A percentile compares a stretch with the other conserved stretches of the same genome.
Evolutionary conservation across 169 alveolate species (phyloP).

Genomic region (Plasmodium vivax): DNA sequence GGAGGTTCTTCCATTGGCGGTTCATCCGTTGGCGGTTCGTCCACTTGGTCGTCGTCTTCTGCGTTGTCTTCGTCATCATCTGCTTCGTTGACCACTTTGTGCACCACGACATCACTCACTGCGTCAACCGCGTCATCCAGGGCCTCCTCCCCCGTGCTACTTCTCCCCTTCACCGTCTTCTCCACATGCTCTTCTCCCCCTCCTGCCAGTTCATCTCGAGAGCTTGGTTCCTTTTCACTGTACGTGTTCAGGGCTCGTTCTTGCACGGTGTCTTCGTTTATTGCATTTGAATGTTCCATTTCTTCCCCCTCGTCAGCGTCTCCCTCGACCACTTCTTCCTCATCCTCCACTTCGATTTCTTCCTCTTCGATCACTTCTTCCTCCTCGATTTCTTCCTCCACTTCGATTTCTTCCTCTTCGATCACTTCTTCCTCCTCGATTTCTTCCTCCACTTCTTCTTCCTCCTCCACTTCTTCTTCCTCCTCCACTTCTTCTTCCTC

Average conservation of each 20-base stretch:
- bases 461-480: constrained; percentile 13
- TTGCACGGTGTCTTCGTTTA: neutral
- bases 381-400: neutral
- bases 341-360: constrained; percentile 32
- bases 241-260: neutral
- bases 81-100: constrained; percentile 3
- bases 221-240: constrained; percentile 6
- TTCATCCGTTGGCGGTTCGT: too few species aligned
- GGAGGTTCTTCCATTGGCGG: neutral
- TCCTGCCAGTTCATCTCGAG: constrained; percentile 21
- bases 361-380: neutral
- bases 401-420: constrained; percentile 4
- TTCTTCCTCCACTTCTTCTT: neutral
- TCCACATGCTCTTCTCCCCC: neutral
- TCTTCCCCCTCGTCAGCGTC: constrained; percentile 42
- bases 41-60: neutral
- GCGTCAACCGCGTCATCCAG: neutral
- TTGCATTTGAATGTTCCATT: neutral
- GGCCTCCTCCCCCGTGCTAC: neutral
- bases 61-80: neutral
- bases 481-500: constrained; percentile 17
- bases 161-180: neutral
- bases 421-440: neutral
- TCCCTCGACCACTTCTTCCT: neutral
- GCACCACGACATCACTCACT: neutral